A percentile compares a stretch with the other conserved stretches of the same genome.
Evolutionary conservation across 2,329 filamentous ascomycete genomes (phyloP).

Genomic region (Colletotrichum destructivum): DNA sequence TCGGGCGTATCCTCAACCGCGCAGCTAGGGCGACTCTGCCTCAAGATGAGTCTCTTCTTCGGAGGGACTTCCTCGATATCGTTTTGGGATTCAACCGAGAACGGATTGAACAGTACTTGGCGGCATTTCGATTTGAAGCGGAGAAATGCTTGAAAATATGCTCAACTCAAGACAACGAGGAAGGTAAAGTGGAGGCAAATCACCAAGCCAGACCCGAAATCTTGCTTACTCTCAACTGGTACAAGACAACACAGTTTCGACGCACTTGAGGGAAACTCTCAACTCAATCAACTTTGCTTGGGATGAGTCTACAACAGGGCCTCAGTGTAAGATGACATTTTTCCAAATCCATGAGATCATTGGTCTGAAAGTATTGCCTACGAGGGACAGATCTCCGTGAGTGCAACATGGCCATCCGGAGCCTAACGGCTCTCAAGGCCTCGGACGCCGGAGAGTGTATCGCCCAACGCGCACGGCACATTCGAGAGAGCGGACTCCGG

Average conservation of each 20-base stretch:
- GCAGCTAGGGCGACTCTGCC: neutral
- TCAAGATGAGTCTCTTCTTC: neutral
- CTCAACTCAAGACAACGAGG: neutral
- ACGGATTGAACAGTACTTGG: neutral
- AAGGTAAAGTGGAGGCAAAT: neutral
- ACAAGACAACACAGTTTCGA: neutral
- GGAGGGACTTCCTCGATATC: neutral
- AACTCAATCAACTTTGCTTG: neutral
- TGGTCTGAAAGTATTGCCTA: neutral
- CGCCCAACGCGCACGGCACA: neutral
- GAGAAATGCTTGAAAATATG: neutral
- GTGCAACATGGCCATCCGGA: neutral
- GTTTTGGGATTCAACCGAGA: neutral
- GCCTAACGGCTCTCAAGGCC: neutral
- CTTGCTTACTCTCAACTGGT: neutral
- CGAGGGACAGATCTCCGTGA: neutral
- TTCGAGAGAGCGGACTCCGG: neutral
- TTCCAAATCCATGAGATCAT: accelerated
- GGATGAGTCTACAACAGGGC: neutral
- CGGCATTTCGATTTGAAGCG: neutral
- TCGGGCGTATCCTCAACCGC: neutral
- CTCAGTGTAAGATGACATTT: neutral
- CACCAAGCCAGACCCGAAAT: no score
- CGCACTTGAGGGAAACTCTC: neutral
- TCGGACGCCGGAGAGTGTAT: neutral